Base-by-base conservation (phyloP, 257 asterid genomes). In the Mitragyna speciosa region DNA sequence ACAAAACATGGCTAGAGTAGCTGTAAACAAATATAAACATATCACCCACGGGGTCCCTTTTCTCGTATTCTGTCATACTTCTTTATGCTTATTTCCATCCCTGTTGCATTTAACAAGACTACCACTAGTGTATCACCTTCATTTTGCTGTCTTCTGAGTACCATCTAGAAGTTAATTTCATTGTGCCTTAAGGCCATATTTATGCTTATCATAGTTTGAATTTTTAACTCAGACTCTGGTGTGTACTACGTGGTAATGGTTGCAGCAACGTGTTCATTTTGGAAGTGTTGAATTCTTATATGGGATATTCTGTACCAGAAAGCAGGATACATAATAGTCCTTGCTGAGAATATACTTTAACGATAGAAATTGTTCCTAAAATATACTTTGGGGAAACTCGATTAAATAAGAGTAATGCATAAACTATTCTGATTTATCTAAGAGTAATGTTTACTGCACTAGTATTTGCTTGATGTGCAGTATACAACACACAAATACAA, bases 21-120 rank as follows among this genome's bases (percentile, higher is more conserved):
- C 26, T 12, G 20, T 12, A n/a, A 28, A 72, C 31, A 47, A 72
- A 16, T 68, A 64, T 6, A 30, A 17, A 20, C 64, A 17, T 30
- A 20, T 22, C 33, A 47, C 19, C 26, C 58, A 52, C 22, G 36
- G 78, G 69, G 79, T 51, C 79, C 83, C 71, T 64, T 47, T 17
- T 33, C 63, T 10, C 80, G 17, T 64, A 73, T 56, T 71, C 30
- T 33, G 52, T 63, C 39, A 43, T 28, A 70, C 67, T 36, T n/a
- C 78, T 51, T 54, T 73, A 10, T 31, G 2, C 28, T 31, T 54
- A n/a, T 45, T 9, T 28, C 43, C 61, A 8, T 56, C 47, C 70
- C 19, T 8, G 64, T 70, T 72, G 66, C 43, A 24, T 1, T 74
- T 48, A 66, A 51, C 70, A 33, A 74, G 67, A 80, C 6, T 49